Conservation (phyloP, 495 filamentous ascomycete species). For the Aspergillus ellipticus region DNA sequence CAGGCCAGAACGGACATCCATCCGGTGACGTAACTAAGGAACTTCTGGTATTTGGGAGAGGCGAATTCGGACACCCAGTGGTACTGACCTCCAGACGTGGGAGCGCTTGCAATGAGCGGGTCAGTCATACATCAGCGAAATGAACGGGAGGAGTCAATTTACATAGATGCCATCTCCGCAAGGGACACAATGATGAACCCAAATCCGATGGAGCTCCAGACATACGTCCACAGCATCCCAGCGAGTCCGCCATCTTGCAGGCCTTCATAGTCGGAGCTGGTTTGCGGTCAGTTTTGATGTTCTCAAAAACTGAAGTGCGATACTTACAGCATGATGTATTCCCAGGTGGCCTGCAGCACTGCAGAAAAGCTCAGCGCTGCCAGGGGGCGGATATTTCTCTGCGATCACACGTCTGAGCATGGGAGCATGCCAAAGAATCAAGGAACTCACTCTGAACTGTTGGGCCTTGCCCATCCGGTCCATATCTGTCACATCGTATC, state of each 20-base stretch:
- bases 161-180: conserved; percentile 33
- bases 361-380: conserved; percentile 47
- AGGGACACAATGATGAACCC: conserved; percentile 21
- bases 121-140: not conserved
- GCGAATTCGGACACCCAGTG: conserved; percentile 22
- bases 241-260: conserved; percentile 17
- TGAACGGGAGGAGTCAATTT: not conserved
- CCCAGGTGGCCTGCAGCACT: conserved; percentile 48
- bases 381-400: conserved; percentile 45
- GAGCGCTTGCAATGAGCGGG: conserved; percentile 20
- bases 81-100: conserved; percentile 42
- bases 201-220: conserved; percentile 18
- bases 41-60: conserved; percentile 34
- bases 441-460: conserved; percentile 33
- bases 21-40: conserved; percentile 34
- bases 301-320: not conserved
- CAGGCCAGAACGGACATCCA: conserved; percentile 45
- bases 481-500: conserved; percentile 35
- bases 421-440: not conserved
- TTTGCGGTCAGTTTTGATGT: not conserved
- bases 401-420: conserved; percentile 11
- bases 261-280: conserved; percentile 12
- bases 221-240: conserved; percentile 16
- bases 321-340: conserved; percentile 34
- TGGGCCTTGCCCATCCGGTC: conserved; percentile 38